Evolutionary conservation across 2,329 filamentous ascomycete species (phyloP), one percentile per base, ranked within the genome.

Genomic region (Claviceps maximensis): DNA sequence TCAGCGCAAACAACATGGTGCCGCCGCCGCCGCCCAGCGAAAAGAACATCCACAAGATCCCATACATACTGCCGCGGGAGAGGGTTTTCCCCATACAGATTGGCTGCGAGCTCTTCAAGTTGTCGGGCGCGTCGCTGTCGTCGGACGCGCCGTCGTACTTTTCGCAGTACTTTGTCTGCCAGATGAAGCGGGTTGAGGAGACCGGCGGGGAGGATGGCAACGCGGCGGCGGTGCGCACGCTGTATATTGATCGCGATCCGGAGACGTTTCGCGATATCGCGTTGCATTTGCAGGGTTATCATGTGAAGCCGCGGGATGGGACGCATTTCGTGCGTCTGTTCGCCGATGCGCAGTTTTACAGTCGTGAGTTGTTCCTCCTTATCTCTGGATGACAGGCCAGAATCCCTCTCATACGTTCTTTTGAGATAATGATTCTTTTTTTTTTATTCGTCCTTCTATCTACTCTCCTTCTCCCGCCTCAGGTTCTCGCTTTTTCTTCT

Each of bases 171-270:
- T 97, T 97, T 68, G 77, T 83, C 60, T 87, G 87, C 61, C 90
- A 96, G 70, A 70, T 96, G 42, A 77, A 79, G 54, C 71, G 74
- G 59, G 83, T 78, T 49, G 83, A 78, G 49, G 77, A 82, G 55
- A 75, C 78, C 47, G 76, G 77, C 53, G 78, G 78, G 54, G 78
- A 78, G 54, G 76, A 79, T 53, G 54, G 69, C 5, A 66, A 63
- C 5, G 67, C 70, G 47, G 21, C 19, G 9, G 23, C 45, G 25
- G 73, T 95, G 54, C 83, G 86, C 59, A 95, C 91, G 0, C 75
- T 97, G 7, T 96, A 96, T 70, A 96, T 97, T 63, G 91, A 97
- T 68, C 85, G 91, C 56, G 91, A 97, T 68, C 90, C 91, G 0
- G 75, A 76, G 15, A 96, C 89, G 0, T 97, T 97, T 67, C 79